Evolutionary conservation across 805 yeast species (phyloP), one percentile per base, ranked within the genome.

Genomic region (Candida boleticola): DNA sequence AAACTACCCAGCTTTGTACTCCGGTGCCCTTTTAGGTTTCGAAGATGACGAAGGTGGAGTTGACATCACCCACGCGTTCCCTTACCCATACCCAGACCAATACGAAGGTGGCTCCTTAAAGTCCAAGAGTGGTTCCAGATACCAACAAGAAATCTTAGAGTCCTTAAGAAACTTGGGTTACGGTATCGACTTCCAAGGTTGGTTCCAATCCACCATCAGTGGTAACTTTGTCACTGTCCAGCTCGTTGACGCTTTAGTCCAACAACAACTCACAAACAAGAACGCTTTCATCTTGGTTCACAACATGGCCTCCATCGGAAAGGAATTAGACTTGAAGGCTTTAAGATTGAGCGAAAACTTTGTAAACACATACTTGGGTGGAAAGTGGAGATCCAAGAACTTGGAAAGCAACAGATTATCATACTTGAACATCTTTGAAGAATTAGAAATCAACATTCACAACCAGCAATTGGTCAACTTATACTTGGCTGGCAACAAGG

Each of bases 21-120:
- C 82, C 22, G 95, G 95, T 17, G 81, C 88, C 29, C 69, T 87
- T 41, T 77, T 82, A 43, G 95, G 95, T n/a, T 70, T 82, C 45
- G 88, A 83, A 57, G 77, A 77, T 43, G 77, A 76, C 42, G 68
- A 60, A 26, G 76, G 76, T 33, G 63, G 68, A 10, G 68, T 77
- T 27, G 73, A 67, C 49, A 61, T 78, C 42, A 71, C 88, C 10
- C 83, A 82, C 51, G 70, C 81, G 18, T 85, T 79, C 65, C 82
- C 86, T 39, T 83, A 78, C 66, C 92, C 95, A 42, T 71, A 64
- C 60, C 72, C 71, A 45, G 88, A 83, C 50, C 85, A 80, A 51
- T 79, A 74, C 47, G 80, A 79, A 46, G 79, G 80, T 14, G 80
- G 80, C 16, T 74, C 87, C 23, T 77, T 77, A 57, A 71, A 78